These are phyloP conservation scores for Oryza coarctata DNA, from an alignment of 176 grass and related monocot genomes.

Conservation along the genomic window DNA sequence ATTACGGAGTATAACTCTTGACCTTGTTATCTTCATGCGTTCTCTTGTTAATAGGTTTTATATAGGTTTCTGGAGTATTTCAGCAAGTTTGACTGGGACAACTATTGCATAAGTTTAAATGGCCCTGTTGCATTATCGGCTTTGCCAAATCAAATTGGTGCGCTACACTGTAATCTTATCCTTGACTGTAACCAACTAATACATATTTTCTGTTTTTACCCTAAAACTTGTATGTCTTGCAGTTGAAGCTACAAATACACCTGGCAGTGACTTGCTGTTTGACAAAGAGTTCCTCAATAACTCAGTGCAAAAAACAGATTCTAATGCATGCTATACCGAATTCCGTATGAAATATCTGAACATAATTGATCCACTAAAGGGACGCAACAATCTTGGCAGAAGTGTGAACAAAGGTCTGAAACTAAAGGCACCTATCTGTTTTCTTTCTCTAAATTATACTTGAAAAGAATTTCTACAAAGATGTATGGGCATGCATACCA, in stretches of 20 bases:
- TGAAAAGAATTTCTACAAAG: not conserved
- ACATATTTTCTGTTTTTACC: constrained; percentile 26
- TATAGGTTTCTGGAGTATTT: constrained; percentile 97
- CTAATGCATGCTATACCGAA: constrained; percentile 27
- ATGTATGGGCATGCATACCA: not conserved
- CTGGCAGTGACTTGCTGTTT: constrained; percentile 50
- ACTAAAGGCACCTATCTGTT: not conserved
- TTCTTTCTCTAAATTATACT: constrained; percentile 24
- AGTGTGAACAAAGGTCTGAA: constrained; percentile 82
- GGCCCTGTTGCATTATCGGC: constrained; percentile 79
- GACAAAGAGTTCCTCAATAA: constrained; percentile 59
- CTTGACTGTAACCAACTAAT: constrained; percentile 24
- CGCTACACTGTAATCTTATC: constrained; percentile 35
- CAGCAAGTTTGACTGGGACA: constrained; percentile 96
- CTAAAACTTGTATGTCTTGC: constrained; percentile 27
- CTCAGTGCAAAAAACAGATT: constrained; percentile 36
- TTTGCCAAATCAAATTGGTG: constrained; percentile 75
- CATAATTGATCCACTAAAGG: constrained; percentile 88
- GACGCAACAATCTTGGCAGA: constrained; percentile 87
- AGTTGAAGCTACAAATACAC: constrained; percentile 57
- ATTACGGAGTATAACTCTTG: constrained; percentile 6
- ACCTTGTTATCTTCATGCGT: constrained; percentile 6
- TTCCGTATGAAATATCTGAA: constrained; percentile 70
- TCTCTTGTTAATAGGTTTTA: constrained; percentile 65
- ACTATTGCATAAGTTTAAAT: constrained; percentile 75